Evolutionary conservation across 495 filamentous ascomycete species (phyloP), one percentile per base, ranked within the genome.

Genomic region (Neurospora discreta): DNA sequence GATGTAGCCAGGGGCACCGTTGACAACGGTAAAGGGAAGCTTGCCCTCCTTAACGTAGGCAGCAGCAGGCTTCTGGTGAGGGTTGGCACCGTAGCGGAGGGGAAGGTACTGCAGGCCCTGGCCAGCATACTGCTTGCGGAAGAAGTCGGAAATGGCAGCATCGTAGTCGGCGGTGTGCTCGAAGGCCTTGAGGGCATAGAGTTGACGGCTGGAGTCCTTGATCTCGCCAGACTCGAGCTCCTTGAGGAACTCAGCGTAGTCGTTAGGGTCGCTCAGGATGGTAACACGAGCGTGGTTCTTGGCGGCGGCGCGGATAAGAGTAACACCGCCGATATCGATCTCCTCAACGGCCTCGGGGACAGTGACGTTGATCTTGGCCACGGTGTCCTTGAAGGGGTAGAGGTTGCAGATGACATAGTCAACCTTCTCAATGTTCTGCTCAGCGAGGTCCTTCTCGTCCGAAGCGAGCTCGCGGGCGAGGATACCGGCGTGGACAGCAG

Each of bases 101-200:
- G 92, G 83, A 41, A 97, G 74, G 79, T 98, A 89, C 81, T 97
- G 92, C 71, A 87, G 78, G 40, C 94, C 94, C 68, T 94, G 90
- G 33, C 33, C 33, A 72, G 95, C 93, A 78, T 98, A 98, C 82
- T 95, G 89, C 85, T 95, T 94, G 77, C 96, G 91, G 88, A 99
- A 99, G 87, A 97, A 99, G 77, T 91, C 92, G 36, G 96, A 91
- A 78, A 99, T 99, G 74, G 95, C 90, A 13, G 87, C 86, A 82
- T 99, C 95, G 79, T 98, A 99, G 81, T 95, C 94, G 72, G 96
- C 93, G n/a, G 96, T 99, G 80, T 98, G 95, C 84, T 96, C 91
- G 77, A 99, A 99, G 39, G 94, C 95, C 86, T 98, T 98, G 75
- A 98, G 87, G 36, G 96, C 94, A 77, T 96, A 97, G 68, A 88